A percentile compares a stretch with the other conserved stretches of the same genome.
Evolutionary conservation across 176 grass and related monocot species (phyloP).

Genomic region (Hordeum vulgare): DNA sequence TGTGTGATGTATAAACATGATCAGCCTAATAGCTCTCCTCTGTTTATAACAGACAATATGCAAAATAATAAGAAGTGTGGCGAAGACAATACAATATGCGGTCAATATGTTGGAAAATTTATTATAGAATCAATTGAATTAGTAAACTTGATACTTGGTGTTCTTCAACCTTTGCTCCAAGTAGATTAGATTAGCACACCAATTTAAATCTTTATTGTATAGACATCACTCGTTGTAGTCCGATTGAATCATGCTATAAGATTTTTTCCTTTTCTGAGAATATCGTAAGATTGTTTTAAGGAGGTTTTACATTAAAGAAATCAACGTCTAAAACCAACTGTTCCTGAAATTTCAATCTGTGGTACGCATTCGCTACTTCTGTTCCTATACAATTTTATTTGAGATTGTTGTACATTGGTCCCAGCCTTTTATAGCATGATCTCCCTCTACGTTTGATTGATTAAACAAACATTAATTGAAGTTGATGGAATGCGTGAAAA

Average conservation of each 20-base stretch:
- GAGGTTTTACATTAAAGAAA: background rate
- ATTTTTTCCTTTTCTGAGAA: no score
- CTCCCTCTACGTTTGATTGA: no score
- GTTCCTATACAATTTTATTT: background rate
- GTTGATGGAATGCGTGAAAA: no score
- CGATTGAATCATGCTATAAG: background rate
- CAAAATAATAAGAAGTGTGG: constrained; percentile 51
- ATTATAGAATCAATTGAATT: constrained; percentile 81
- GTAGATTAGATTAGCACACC: background rate
- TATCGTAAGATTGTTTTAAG: background rate
- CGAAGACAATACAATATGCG: constrained; percentile 63
- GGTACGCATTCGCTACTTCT: background rate
- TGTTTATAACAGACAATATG: constrained; percentile 66
- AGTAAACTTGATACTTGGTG: constrained; percentile 54
- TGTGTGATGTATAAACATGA: no score
- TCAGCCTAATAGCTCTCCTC: no score
- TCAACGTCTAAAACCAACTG: background rate
- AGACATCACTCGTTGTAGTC: background rate
- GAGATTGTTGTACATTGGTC: background rate
- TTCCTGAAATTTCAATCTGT: background rate
- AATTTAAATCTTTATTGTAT: background rate
- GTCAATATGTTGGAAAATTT: constrained; percentile 75
- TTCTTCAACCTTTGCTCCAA: constrained; percentile 77
- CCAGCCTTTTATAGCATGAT: background rate
- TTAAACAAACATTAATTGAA: no score